A percentile compares a stretch with the other conserved stretches of the same genome.
Evolutionary conservation across 306 rosid genomes (phyloP).

Genomic region (Rosa multiflora): DNA sequence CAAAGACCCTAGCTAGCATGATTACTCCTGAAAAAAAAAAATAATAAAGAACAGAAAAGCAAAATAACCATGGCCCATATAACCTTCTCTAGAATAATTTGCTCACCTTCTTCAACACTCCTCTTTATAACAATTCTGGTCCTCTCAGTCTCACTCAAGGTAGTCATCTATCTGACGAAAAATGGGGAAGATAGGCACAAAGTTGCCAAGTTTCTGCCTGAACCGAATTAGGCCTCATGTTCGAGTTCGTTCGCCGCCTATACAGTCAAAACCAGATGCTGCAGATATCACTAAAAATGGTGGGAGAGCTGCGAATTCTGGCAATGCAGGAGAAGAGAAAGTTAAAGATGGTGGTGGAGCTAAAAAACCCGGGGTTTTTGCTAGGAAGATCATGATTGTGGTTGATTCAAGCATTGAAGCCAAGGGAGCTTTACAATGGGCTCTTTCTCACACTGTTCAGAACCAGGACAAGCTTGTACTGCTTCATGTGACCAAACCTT

Average conservation of each 20-base stretch:
- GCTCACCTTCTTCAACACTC: constrained; percentile 28
- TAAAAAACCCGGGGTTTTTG: constrained; percentile 45
- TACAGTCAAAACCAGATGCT: constrained; percentile 43
- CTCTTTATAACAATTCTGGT: constrained; percentile 38
- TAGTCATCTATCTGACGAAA: constrained; percentile 19
- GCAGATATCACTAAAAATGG: constrained; percentile 26
- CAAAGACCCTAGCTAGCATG: constrained; percentile 31
- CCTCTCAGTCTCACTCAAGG: constrained; percentile 11
- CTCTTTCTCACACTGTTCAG: constrained; percentile 80
- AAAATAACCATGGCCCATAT: constrained; percentile 30
- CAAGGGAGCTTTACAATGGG: constrained; percentile 86
- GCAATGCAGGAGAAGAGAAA: constrained; percentile 20
- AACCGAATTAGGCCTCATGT: constrained; percentile 87
- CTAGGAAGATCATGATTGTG: constrained; percentile 85
- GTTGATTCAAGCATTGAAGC: constrained; percentile 91
- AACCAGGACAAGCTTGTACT: constrained; percentile 70
- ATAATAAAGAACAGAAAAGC: constrained; percentile 23
- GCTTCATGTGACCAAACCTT: constrained; percentile 67
- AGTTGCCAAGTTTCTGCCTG: constrained; percentile 75
- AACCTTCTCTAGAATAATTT: constrained; percentile 31
- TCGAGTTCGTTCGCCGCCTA: constrained; percentile 69
- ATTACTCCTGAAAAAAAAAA: constrained; percentile 23
- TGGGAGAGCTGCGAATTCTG: constrained; percentile 22
- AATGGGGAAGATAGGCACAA: constrained; percentile 81
- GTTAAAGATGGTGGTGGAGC: constrained; percentile 34